Percentiles rank a stretch among this genome's conserved stretches.
phyloP scores from a whole-genome alignment of 441 rosid species.

The Melastoma candidum region DNA sequence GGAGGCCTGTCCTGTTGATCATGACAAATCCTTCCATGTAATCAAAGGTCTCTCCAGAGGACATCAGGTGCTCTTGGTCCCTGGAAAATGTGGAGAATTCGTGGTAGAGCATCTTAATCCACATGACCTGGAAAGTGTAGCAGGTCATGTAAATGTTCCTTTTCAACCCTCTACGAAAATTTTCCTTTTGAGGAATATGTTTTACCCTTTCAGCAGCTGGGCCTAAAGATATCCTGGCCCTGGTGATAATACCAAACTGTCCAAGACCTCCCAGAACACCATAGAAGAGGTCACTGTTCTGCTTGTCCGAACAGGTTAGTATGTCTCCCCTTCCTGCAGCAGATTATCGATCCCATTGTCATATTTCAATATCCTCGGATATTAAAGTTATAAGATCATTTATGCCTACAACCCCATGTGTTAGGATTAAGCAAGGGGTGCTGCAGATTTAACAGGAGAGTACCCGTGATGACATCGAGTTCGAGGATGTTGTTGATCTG shows the following conservation, averaged over 20 bases:
- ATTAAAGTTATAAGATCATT: not conserved
- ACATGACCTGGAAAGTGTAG: constrained; percentile 51
- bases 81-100: constrained; percentile 62
- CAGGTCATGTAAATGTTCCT: constrained; percentile 5
- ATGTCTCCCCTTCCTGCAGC: constrained; percentile 78
- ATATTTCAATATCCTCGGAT: not conserved
- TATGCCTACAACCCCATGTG: not conserved
- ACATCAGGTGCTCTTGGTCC: constrained; percentile 77
- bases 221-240: constrained; percentile 63
- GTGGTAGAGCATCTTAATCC: constrained; percentile 79
- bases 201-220: constrained; percentile 64
- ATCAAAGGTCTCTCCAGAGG: constrained; percentile 45
- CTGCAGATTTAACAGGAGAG: not conserved
- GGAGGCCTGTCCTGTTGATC: constrained; percentile 66
- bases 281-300: constrained; percentile 66
- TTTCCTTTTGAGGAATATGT: not conserved
- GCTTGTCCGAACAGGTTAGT: constrained; percentile 58
- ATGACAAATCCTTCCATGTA: constrained; percentile 84
- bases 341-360: constrained; percentile 5
- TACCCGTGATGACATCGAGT: constrained; percentile 87
- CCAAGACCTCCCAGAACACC: constrained; percentile 89
- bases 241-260: constrained; percentile 85
- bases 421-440: not conserved
- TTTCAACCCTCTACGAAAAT: too few relatives aligned
- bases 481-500: constrained; percentile 72